These are phyloP conservation scores for Trichomonas tenax DNA, from an alignment of 208 protist genomes.

Conservation along the genomic window DNA sequence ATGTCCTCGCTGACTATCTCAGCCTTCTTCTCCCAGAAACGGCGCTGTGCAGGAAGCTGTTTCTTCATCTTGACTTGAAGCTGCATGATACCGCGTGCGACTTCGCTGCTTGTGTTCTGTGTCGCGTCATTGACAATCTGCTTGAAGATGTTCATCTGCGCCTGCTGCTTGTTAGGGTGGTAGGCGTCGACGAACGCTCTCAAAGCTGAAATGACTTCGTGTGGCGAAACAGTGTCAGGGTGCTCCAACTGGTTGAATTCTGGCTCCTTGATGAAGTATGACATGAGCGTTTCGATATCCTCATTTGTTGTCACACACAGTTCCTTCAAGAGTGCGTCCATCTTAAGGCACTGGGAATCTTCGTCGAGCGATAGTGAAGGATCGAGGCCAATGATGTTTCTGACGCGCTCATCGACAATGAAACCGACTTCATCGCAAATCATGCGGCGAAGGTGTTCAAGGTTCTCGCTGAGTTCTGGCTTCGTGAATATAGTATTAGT, in stretches of 20 bases:
- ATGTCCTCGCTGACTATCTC: background rate
- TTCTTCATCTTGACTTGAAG: background rate
- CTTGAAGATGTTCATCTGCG: background rate
- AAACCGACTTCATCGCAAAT: background rate
- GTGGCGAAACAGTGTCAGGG: background rate
- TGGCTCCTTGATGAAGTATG: background rate
- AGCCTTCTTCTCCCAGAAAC: background rate
- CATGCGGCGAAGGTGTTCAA: background rate
- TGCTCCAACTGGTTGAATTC: background rate
- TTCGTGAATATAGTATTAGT: background rate
- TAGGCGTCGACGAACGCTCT: background rate
- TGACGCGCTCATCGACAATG: constrained; percentile 1
- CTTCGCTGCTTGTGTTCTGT: background rate
- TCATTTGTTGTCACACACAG: background rate
- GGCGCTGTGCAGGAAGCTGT: background rate
- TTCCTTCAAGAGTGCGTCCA: background rate
- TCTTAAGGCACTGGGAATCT: background rate
- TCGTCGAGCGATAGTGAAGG: background rate
- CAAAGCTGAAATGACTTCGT: background rate
- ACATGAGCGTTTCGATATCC: background rate
- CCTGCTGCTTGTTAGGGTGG: background rate
- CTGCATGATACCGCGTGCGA: background rate
- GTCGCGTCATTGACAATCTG: background rate
- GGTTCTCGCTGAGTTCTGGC: background rate
- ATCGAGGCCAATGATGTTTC: background rate